Percentiles rank a stretch among this genome's conserved stretches.
These are phyloP conservation scores for Piloderma croceum DNA, from an alignment of 768 basidiomycete species.

Conservation along the genomic window DNA sequence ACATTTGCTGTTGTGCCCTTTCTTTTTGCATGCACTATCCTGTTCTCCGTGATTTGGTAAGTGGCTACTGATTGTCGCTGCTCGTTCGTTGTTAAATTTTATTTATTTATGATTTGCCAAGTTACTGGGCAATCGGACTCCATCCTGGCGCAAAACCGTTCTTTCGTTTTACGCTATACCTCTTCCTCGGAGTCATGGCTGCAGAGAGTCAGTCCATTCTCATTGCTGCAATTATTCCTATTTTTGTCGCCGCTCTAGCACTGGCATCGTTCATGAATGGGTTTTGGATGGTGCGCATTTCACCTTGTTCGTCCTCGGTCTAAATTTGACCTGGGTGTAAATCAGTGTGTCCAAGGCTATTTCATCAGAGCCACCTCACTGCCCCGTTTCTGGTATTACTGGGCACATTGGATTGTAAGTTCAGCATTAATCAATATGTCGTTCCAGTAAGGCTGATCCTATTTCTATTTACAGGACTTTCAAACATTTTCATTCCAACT, in stretches of 20 bases:
- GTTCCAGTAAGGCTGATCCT: slow-evolving; percentile 29
- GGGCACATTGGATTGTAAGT: slow-evolving; percentile 53
- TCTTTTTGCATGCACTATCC: slow-evolving; percentile 42
- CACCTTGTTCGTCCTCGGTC: slow-evolving; percentile 18
- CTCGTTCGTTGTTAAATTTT: background rate
- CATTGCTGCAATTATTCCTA: slow-evolving; percentile 45
- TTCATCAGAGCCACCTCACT: slow-evolving; percentile 50
- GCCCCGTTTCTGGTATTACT: slow-evolving; percentile 55
- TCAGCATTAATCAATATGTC: slow-evolving; percentile 40
- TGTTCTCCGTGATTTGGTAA: slow-evolving; percentile 47
- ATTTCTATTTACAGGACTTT: slow-evolving; percentile 1
- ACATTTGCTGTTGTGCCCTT: slow-evolving; percentile 50
- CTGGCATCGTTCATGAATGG: slow-evolving; percentile 48
- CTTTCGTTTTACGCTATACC: slow-evolving; percentile 50
- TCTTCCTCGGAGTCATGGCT: slow-evolving; percentile 48
- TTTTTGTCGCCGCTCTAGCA: slow-evolving; percentile 57
- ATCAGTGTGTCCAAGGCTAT: slow-evolving; percentile 14
- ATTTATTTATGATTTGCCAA: slow-evolving; percentile 1
- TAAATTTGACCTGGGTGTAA: background rate
- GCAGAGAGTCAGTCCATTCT: slow-evolving; percentile 50
- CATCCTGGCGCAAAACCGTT: slow-evolving; percentile 42
- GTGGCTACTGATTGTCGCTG: slow-evolving; percentile 39
- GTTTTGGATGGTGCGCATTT: slow-evolving; percentile 55
- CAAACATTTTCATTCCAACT: slow-evolving; percentile 21
- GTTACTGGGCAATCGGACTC: no score